Evolutionary conservation across 169 alveolate species (phyloP).

Genomic region (Eimeria zaria): DNA sequence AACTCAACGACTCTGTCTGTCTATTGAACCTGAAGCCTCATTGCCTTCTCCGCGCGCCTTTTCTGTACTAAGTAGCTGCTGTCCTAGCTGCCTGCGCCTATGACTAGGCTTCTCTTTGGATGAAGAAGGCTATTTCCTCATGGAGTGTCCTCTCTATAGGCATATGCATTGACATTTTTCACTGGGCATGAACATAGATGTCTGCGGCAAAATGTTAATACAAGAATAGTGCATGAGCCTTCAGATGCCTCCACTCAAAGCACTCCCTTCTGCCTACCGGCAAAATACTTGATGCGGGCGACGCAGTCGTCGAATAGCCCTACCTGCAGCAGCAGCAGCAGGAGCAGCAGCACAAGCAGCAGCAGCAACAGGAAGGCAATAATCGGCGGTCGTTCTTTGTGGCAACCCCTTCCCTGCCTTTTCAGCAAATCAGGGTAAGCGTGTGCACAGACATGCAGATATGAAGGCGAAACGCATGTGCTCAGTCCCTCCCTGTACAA

Average conservation of each 20-base stretch:
- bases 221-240: background rate
- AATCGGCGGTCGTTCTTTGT: background rate
- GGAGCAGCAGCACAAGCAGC: background rate
- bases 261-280: constrained; percentile 8
- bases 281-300: constrained; percentile 40
- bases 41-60: background rate
- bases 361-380: background rate
- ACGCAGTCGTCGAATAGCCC: constrained; percentile 43
- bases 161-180: background rate
- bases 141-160: too few relatives aligned
- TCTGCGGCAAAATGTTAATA: background rate
- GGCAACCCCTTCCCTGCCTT: background rate
- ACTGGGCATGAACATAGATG: background rate
- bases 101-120: background rate
- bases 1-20: background rate
- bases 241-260: background rate
- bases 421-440: background rate
- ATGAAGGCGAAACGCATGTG: background rate
- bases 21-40: background rate
- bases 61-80: background rate
- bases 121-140: too few relatives aligned
- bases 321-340: constrained; percentile 32
- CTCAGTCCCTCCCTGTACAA: background rate
- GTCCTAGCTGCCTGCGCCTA: background rate
- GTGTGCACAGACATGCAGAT: background rate